Percentiles rank a stretch among this genome's conserved stretches.
phyloP scores from a whole-genome alignment of 1,284 basidiomycete species.

The Trametes hirsuta region DNA sequence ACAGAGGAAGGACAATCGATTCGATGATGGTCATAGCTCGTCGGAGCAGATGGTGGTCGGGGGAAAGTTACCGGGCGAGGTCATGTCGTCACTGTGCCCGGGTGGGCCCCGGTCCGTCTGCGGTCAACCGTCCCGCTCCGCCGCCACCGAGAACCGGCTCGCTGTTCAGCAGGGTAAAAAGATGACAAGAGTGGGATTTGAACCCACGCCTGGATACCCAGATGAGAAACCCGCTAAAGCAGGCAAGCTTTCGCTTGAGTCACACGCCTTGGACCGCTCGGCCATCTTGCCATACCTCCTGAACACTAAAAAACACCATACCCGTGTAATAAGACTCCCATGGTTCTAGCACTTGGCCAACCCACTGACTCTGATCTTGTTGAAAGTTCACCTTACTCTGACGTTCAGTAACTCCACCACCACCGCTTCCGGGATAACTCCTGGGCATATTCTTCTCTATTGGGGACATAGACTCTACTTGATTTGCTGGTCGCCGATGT shows the following conservation, averaged over 20 bases:
- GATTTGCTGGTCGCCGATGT: too few species aligned
- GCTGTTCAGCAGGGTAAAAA: not conserved
- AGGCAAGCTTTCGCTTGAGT: conserved; percentile 26
- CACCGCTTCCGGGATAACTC: too few species aligned
- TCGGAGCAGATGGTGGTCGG: not conserved
- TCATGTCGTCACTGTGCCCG: conserved; percentile 7
- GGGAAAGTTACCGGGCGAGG: conserved; percentile 2
- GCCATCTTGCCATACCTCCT: conserved; percentile 18
- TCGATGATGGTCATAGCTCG: not conserved
- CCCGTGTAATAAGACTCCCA: too few species aligned
- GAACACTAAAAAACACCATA: not conserved
- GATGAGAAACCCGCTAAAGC: conserved; percentile 24
- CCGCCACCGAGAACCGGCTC: not conserved
- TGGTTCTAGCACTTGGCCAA: too few species aligned
- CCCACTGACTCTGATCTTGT: too few species aligned
- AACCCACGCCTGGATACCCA: conserved; percentile 26
- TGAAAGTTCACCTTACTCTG: too few species aligned
- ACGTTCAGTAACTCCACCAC: too few species aligned
- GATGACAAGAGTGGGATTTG: conserved; percentile 24
- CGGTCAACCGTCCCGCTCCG: not conserved
- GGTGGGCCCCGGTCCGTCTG: conserved; percentile 1
- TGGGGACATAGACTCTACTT: too few species aligned
- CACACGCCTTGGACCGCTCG: conserved; percentile 26
- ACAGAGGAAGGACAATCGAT: conserved; percentile 11
- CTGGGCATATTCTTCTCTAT: too few species aligned